Evolutionary conservation across 495 filamentous ascomycete genomes (phyloP).

Genomic region (Pyrenopolyporus hunteri): DNA sequence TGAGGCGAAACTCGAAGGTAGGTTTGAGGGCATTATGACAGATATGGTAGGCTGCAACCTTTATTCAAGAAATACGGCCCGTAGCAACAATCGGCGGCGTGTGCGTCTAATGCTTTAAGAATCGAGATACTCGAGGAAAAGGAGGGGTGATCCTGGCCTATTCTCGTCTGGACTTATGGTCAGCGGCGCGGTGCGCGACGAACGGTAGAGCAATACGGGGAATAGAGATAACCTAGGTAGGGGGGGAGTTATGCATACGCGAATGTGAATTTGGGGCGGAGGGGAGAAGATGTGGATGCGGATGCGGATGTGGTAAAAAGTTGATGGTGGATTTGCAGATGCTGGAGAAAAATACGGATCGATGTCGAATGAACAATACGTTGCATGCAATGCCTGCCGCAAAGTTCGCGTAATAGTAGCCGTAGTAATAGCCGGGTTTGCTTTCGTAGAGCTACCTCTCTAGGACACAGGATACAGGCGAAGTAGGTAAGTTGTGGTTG

Average conservation of each 20-base stretch:
- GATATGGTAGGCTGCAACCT: constrained; percentile 20
- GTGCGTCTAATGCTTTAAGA: constrained; percentile 1
- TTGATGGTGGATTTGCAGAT: not conserved
- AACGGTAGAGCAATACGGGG: not conserved
- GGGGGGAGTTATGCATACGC: constrained; percentile 24
- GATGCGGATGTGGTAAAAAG: not conserved
- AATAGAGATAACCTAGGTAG: no score
- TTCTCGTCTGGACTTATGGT: constrained; percentile 6
- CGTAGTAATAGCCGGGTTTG: constrained; percentile 14
- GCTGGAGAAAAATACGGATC: not conserved
- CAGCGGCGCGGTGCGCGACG: constrained; percentile 3
- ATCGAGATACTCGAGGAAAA: constrained; percentile 10
- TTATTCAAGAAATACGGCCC: constrained; percentile 14
- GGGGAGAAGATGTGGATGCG: not conserved
- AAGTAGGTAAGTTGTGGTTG: not conserved
- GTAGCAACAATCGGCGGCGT: constrained; percentile 1
- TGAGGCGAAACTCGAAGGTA: constrained; percentile 83
- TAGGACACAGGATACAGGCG: not conserved
- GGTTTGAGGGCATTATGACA: constrained; percentile 70
- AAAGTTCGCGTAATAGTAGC: no score
- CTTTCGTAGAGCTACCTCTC: constrained; percentile 16
- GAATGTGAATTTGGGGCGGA: no score
- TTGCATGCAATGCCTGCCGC: constrained; percentile 17
- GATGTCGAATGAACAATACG: constrained; percentile 12
- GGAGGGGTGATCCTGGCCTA: not conserved